Evolutionary conservation across 2,329 filamentous ascomycete genomes (phyloP), one percentile per base, ranked within the genome.

Genomic region (Thielaviopsis musarum): DNA sequence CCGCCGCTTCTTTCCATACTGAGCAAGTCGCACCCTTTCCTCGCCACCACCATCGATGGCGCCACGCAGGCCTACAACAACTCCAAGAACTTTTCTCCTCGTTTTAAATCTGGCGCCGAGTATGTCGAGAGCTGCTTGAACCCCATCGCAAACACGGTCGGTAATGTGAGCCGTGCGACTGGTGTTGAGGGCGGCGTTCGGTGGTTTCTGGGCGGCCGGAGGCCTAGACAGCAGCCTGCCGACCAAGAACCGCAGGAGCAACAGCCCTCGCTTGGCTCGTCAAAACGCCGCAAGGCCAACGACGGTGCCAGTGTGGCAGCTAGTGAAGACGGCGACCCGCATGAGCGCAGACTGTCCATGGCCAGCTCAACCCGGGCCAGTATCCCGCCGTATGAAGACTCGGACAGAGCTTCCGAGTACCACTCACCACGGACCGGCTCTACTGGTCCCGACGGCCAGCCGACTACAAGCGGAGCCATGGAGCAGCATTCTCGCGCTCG

Each of bases 41-140:
- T 96, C 17, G 89, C 88, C 10, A 88, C 83, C 28, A 89, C 90
- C 0, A 91, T 95, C 65, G 88, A 88, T 64, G 84, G 85, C 57
- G 91, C 90, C 0, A 80, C 91, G 7, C 89, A 87, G 1, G 88
- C 88, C 1, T 97, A 97, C 69, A 85, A 86, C 28, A 84, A 80
- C 2, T 90, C 88, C 12, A 96, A 97, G 71, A 88, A 91, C 65
- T 94, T 91, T 66, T 94, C 89, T 1, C 90, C 91, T 0, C 81
- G 87, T 1, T 88, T 96, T 68, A 90, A 88, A 70, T 87, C 87
- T n/a, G 82, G 90, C 62, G 91, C 88, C 55, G 89, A 95, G 69
- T 89, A 94, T 66, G 84, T 96, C 21, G 91, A 97, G 70, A 85
- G 88, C 54, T 91, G 88, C 65, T 82, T 95, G 57, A 88, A 86